These are phyloP conservation scores for Trichophyton schoenleinii DNA, from an alignment of 2,329 filamentous ascomycete genomes.

Conservation along the genomic window DNA sequence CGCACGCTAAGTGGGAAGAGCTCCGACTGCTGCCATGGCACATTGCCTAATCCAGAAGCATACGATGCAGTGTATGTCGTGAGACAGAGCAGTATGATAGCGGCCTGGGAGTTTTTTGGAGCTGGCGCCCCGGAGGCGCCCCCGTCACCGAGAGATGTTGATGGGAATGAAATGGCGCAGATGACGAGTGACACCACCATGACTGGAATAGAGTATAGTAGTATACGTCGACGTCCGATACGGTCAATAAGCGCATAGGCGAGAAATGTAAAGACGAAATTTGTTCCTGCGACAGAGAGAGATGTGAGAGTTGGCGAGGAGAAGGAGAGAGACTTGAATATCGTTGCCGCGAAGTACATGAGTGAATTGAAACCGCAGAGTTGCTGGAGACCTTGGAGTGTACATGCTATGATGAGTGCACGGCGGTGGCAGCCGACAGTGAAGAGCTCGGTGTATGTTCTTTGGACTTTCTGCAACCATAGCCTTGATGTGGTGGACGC, in stretches of 20 bases:
- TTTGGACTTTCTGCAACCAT: conserved; percentile 3
- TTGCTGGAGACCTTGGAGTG: conserved; percentile 78
- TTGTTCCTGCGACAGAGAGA: conserved; percentile 67
- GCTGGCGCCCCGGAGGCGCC: conserved; percentile 13
- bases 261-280: conserved; percentile 65
- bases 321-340: conserved; percentile 68
- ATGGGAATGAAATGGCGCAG: conserved; percentile 60
- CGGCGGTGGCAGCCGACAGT: conserved; percentile 42
- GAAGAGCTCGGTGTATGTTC: conserved; percentile 19
- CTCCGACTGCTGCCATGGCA: conserved; percentile 94
- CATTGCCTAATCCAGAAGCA: conserved; percentile 76
- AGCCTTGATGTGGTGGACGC: background rate
- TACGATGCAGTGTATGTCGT: conserved; percentile 76
- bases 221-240: conserved; percentile 63
- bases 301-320: conserved; percentile 66
- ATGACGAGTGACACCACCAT: conserved; percentile 64
- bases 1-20: conserved; percentile 61
- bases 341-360: conserved; percentile 83
- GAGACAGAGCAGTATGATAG: conserved; percentile 59
- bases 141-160: conserved; percentile 31
- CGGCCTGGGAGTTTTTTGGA: conserved; percentile 12
- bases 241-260: conserved; percentile 67
- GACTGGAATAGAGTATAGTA: conserved; percentile 71
- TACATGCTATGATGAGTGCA: conserved; percentile 71
- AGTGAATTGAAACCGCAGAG: conserved; percentile 81